Conservation (phyloP, 257 asterid species). For the Agastache rugosa region DNA sequence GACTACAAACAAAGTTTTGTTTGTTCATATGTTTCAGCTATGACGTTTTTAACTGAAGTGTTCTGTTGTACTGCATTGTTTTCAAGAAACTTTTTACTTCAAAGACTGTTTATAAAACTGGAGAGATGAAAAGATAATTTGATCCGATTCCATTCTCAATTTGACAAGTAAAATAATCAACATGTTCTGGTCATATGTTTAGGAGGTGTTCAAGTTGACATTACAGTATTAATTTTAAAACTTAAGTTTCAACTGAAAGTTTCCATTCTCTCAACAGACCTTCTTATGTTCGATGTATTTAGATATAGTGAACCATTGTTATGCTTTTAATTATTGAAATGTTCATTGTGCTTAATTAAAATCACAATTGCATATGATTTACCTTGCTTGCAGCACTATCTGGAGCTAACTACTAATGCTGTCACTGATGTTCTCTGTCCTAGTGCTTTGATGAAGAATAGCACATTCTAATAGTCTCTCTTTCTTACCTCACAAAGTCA, state of each 20-base stretch:
- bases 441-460: conserved; percentile 15
- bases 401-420: neutral
- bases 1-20: conserved; percentile 28
- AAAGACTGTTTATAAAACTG: neutral
- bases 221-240: no score
- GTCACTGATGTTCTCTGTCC: neutral
- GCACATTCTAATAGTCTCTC: conserved; percentile 14
- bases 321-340: conserved; percentile 12
- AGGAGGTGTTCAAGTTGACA: neutral
- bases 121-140: conserved; percentile 17
- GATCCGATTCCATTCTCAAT: conserved; percentile 14
- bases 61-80: conserved; percentile 16
- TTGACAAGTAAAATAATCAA: neutral
- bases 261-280: no score
- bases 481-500: conserved; percentile 28
- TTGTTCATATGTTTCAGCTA: conserved; percentile 19
- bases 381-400: conserved; percentile 26
- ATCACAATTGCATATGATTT: neutral
- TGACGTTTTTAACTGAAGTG: conserved; percentile 4
- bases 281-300: no score
- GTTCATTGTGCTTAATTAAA: neutral
- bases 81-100: neutral
- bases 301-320: neutral
- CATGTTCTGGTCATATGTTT: neutral
- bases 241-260: no score